Base-by-base conservation (phyloP, 768 basidiomycete species). In the Lactarius indigo region DNA sequence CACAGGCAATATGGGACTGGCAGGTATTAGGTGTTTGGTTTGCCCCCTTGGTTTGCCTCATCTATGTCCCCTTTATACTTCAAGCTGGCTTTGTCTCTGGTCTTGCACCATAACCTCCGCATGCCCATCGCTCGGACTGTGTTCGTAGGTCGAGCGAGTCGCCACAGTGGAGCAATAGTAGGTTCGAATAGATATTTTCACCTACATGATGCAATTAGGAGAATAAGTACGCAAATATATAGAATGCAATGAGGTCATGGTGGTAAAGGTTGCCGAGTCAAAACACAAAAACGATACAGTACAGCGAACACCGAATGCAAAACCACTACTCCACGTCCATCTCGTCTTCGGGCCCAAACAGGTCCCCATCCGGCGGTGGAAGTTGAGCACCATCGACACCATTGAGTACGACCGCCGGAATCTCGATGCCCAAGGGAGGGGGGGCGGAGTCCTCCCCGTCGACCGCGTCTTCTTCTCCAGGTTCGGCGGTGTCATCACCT, bases 21-120 rank as follows among this genome's bases (percentile, higher is more conserved):
- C 82, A 92, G 66, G 78, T 92, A 30, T 75, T 94, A 12, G 85
- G 87, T 1, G 87, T 88, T 31, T 96, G 92, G 93, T 90, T 92
- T 72, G 84, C 88, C 26, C 92, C 92, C 2, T 88, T 94, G 69
- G 78, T 90, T 42, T 93, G 90, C 74, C 77, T 90, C n/a, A 84
- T 94, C 20, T 94, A 92, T 70, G 79, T 82, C 12, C 92, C 93
- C 9, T 78, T 94, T 30, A 81, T 89, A 57, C 75, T 92, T 69
- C 92, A 94, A 75, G 87, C 86, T 18, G 85, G 82, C 44, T 77
- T 90, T 58, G 84, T 87, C 50, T 70, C 72, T 85, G 26, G 72
- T 82, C 61, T 77, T 7, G 57, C 57, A 23, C 28, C 50, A 28
- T 71, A 63, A 61, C 37, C 31, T 47, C 30, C 12, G 47, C 5